Conservation (phyloP, 352 stramenopile species). For the Discostella stelligera region DNA sequence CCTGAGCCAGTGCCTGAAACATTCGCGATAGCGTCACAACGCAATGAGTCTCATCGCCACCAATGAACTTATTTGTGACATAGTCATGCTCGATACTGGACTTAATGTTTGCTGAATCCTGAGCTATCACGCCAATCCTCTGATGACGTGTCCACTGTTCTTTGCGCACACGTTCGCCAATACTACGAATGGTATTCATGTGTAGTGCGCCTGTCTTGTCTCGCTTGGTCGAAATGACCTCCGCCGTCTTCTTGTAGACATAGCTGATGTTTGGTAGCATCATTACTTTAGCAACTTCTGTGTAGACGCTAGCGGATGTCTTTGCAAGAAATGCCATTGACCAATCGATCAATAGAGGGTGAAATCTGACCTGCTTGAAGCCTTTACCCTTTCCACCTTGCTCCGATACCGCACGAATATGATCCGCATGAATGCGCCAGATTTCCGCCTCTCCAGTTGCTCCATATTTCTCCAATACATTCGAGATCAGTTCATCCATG, state of each 20-base stretch:
- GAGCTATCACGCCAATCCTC: constrained; percentile 3
- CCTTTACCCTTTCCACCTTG: not conserved
- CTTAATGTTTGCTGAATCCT: constrained; percentile 15
- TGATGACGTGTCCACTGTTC: constrained; percentile 1
- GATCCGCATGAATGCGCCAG: not conserved
- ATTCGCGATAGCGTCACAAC: constrained; percentile 10
- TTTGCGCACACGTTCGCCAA: not conserved
- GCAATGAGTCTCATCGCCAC: constrained; percentile 14
- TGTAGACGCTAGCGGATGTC: constrained; percentile 11
- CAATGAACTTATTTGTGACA: constrained; percentile 2
- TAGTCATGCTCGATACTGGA: constrained; percentile 10
- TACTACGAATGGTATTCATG: constrained; percentile 13
- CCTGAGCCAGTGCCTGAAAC: constrained; percentile 6
- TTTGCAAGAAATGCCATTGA: constrained; percentile 17
- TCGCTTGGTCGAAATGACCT: constrained; percentile 2
- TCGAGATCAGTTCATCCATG: constrained; percentile 1
- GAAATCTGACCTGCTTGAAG: not conserved
- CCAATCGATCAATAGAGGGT: constrained; percentile 9
- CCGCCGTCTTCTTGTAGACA: constrained; percentile 14
- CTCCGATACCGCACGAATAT: not conserved
- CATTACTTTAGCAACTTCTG: constrained; percentile 28
- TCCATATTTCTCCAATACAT: constrained; percentile 2
- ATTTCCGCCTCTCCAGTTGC: constrained; percentile 1
- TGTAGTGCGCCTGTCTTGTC: not conserved
- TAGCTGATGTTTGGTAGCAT: constrained; percentile 12